Base-by-base conservation (phyloP, 169 alveolate genomes). In the Besnoitia besnoiti region DNA sequence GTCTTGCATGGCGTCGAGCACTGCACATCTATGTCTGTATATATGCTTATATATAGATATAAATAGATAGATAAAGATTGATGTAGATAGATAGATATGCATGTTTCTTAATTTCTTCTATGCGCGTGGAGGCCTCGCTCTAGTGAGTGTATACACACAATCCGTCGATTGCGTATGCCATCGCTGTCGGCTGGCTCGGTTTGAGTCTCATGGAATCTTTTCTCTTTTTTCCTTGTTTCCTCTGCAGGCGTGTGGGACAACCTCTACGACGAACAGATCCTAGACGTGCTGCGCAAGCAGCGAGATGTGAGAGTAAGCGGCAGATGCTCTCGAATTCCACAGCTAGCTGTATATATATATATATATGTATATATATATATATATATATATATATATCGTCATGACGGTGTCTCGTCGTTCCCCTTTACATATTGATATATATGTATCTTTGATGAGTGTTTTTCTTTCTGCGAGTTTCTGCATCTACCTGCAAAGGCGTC, bases 171-270 rank as follows among this genome's bases (percentile, higher is more conserved):
- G 84, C 40, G 49, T 5, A 8, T 73, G 5, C 46, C 5, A 8
- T 14, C 21, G 14, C 14, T 37, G 21, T 14, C 14, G 46, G 46
- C 40, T 5, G 84, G 46, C 14, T 73, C 37, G n/a, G n/a, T n/a
- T n/a, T n/a, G n/a, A n/a, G n/a, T n/a, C n/a, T n/a, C n/a, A n/a
- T n/a, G n/a, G n/a, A n/a, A n/a, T n/a, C n/a, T n/a, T n/a, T n/a
- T n/a, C n/a, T n/a, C n/a, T n/a, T n/a, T n/a, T 82, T 21, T 40
- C 40, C 24, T n/a, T 5, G 14, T 14, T 85, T 7, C 5, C 19
- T 4, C 82, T 3, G 7, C 92, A 87, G 92, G 92, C 44, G 88
- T 90, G 46, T 90, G 93, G 93, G 93, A 90, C 89, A 90, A 90
- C 61, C 44, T 90, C 50, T 90, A 75, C 61, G 93, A 90, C 44